Percentiles rank a stretch among this genome's conserved stretches.
phyloP scores from a whole-genome alignment of 1,284 basidiomycete species.

The Ustilago tritici region DNA sequence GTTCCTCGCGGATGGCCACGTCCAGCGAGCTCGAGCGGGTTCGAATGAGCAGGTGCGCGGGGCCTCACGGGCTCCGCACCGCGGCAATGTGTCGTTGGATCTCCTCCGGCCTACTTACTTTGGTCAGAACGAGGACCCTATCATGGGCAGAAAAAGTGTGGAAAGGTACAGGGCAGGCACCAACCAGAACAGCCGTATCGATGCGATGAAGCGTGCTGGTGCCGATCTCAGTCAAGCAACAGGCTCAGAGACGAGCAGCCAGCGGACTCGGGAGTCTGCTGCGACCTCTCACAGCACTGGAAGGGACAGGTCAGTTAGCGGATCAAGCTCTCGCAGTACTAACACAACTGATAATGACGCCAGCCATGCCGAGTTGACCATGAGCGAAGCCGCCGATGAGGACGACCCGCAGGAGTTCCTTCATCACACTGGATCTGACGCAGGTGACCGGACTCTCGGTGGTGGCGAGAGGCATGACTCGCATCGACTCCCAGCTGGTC shows the following conservation, averaged over 20 bases:
- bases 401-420: slow-evolving; percentile 53
- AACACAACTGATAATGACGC: slow-evolving; percentile 33
- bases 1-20: slow-evolving; percentile 5
- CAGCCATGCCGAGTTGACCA: slow-evolving; percentile 16
- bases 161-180: slow-evolving; percentile 14
- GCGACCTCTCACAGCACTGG: not conserved
- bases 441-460: slow-evolving; percentile 25
- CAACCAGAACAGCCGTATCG: slow-evolving; percentile 27
- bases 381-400: slow-evolving; percentile 22
- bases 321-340: slow-evolving; percentile 31
- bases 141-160: not conserved
- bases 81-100: slow-evolving; percentile 34
- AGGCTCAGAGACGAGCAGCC: slow-evolving; percentile 2
- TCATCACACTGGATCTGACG: slow-evolving; percentile 17
- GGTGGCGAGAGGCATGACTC: slow-evolving; percentile 37
- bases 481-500: slow-evolving; percentile 31
- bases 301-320: slow-evolving; percentile 36
- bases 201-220: slow-evolving; percentile 25
- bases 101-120: slow-evolving; percentile 28
- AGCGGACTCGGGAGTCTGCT: not conserved
- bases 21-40: slow-evolving; percentile 27
- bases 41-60: slow-evolving; percentile 35
- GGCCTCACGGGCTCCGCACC: not conserved
- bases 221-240: not conserved
- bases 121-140: slow-evolving; percentile 13